These are phyloP conservation scores for Withania somnifera DNA, from an alignment of 305 asterid species.

Conservation along the genomic window DNA sequence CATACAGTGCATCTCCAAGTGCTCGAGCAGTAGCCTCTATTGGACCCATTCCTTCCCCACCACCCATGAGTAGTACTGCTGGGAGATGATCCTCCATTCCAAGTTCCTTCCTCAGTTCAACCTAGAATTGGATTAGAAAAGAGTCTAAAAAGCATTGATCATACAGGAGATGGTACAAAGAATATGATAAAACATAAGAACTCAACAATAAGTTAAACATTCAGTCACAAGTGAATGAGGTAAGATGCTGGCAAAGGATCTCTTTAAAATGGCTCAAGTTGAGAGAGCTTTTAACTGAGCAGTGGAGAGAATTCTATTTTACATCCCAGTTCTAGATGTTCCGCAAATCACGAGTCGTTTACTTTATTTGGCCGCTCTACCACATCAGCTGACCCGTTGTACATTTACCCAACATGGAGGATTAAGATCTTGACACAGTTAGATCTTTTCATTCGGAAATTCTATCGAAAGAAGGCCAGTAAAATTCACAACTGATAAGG, in stretches of 20 bases:
- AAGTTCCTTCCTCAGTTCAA: constrained; percentile 66
- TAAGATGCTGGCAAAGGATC: not conserved
- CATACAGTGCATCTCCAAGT: constrained; percentile 65
- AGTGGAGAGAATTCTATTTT: not conserved
- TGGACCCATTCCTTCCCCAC: constrained; percentile 99
- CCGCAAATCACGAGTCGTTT: not conserved
- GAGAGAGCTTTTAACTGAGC: not conserved
- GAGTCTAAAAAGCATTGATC: not conserved
- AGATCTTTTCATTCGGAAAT: not conserved
- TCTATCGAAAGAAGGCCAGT: not conserved
- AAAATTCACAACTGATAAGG: not conserved
- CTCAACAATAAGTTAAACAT: not conserved
- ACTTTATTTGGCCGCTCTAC: not conserved
- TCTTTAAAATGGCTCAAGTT: not conserved
- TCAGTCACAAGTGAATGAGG: not conserved
- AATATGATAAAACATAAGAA: not conserved
- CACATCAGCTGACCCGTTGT: not conserved
- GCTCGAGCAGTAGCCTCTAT: constrained; percentile 95
- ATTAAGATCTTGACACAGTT: not conserved
- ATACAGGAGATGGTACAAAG: not conserved
- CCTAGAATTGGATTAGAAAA: constrained; percentile 25
- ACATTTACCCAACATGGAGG: not conserved
- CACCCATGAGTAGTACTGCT: constrained; percentile 86
- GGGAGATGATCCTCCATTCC: constrained; percentile 90
- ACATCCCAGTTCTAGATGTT: not conserved